Evolutionary conservation across 805 yeast species (phyloP).

Genomic region (Nematodospora valgi): DNA sequence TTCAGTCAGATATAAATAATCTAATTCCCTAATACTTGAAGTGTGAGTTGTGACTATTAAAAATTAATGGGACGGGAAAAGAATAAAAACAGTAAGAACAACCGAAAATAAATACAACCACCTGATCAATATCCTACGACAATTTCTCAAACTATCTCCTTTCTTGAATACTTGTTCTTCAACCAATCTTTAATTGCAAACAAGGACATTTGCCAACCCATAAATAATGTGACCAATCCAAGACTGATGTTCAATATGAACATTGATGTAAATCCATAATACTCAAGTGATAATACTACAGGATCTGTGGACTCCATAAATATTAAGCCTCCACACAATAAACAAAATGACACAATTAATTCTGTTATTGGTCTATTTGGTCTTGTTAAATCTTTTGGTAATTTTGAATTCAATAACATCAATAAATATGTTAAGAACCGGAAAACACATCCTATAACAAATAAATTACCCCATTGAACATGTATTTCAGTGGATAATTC

Average conservation of each 20-base stretch:
- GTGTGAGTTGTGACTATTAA: too few relatives aligned
- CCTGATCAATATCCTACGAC: too few relatives aligned
- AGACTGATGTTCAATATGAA: slow-evolving; percentile 85
- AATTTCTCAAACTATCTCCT: background rate
- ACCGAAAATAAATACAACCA: too few relatives aligned
- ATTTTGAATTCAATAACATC: slow-evolving; percentile 43
- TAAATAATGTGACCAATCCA: slow-evolving; percentile 70
- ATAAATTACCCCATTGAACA: slow-evolving; percentile 86
- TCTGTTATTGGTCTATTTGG: slow-evolving; percentile 79
- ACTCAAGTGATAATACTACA: slow-evolving; percentile 72
- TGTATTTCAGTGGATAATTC: slow-evolving; percentile 75
- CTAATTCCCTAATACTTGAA: too few relatives aligned
- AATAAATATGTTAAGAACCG: slow-evolving; percentile 63
- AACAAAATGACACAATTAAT: slow-evolving; percentile 69
- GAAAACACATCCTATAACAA: slow-evolving; percentile 79
- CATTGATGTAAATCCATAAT: slow-evolving; percentile 76
- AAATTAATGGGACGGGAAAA: too few relatives aligned
- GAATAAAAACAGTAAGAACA: too few relatives aligned
- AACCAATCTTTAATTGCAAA: slow-evolving; percentile 58
- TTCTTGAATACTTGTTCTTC: slow-evolving; percentile 5
- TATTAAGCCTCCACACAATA: slow-evolving; percentile 84
- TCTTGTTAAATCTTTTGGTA: slow-evolving; percentile 23
- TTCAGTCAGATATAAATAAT: too few relatives aligned
- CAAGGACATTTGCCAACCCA: slow-evolving; percentile 84
- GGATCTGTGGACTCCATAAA: slow-evolving; percentile 93